Conservation (phyloP, 2,329 filamentous ascomycete genomes). For the Zymoseptoria ardabiliae region DNA sequence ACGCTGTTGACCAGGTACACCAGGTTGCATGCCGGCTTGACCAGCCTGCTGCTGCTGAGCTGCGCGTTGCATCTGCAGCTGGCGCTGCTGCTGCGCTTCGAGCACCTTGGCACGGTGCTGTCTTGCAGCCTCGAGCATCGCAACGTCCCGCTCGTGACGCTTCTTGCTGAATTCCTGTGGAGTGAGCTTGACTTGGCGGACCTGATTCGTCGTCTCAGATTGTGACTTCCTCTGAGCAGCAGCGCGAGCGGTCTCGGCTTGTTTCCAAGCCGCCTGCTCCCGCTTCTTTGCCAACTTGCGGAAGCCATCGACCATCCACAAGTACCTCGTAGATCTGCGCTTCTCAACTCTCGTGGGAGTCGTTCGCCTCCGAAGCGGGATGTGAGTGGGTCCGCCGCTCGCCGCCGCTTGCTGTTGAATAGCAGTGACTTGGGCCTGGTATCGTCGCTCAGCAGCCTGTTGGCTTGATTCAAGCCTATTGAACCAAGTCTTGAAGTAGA, state of each 20-base stretch:
- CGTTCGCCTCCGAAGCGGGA: constrained; percentile 59
- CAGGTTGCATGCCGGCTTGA: constrained; percentile 28
- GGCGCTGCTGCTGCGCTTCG: constrained; percentile 28
- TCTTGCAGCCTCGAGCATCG: constrained; percentile 37
- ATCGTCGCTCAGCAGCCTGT: constrained; percentile 50
- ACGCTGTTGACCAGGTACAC: constrained; percentile 20
- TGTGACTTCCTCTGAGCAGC: constrained; percentile 71
- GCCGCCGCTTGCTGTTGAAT: constrained; percentile 43
- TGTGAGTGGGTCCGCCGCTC: constrained; percentile 35
- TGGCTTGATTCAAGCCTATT: constrained; percentile 56
- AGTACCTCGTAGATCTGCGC: constrained; percentile 74
- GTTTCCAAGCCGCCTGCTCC: constrained; percentile 77
- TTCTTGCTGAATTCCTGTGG: constrained; percentile 86
- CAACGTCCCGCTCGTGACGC: constrained; percentile 76
- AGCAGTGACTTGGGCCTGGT: constrained; percentile 49
- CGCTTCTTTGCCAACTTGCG: constrained; percentile 91
- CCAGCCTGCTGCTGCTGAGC: constrained; percentile 23
- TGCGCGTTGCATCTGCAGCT: constrained; percentile 32
- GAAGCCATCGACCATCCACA: constrained; percentile 89
- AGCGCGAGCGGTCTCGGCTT: constrained; percentile 63
- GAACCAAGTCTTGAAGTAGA: constrained; percentile 79
- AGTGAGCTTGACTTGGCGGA: constrained; percentile 52
- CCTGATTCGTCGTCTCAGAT: constrained; percentile 18
- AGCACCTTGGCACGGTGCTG: constrained; percentile 35
- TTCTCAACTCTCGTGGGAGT: constrained; percentile 80